phyloP scores from a whole-genome alignment of 1,284 basidiomycete species.

The Coniophora puteana region DNA sequence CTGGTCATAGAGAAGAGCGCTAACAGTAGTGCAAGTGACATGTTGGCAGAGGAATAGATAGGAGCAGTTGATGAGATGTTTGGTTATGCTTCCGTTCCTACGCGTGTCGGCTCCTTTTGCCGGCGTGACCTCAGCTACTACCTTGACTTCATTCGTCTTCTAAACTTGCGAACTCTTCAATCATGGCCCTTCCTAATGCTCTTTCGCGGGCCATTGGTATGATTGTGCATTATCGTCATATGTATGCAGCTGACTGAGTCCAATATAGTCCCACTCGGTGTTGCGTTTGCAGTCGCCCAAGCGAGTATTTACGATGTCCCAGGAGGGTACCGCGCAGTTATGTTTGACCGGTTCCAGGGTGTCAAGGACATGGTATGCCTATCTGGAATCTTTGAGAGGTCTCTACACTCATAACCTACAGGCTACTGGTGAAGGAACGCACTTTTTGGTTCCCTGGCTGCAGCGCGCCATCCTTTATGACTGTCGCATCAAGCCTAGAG shows the following conservation, averaged over 20 bases:
- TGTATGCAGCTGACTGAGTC: conserved; percentile 7
- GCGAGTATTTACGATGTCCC: conserved; percentile 91
- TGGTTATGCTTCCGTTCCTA: neutral
- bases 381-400: neutral
- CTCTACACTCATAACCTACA: conserved; percentile 33
- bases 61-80: neutral
- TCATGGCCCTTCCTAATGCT: no score
- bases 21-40: neutral
- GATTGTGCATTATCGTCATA: neutral
- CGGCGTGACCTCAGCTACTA: conserved; percentile 9
- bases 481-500: conserved; percentile 94
- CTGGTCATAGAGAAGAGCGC: conserved; percentile 14
- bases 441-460: conserved; percentile 94
- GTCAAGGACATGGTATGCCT: conserved; percentile 71
- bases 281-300: conserved; percentile 65
- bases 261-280: conserved; percentile 66
- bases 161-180: conserved; percentile 41
- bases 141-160: conserved; percentile 38
- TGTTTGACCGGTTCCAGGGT: conserved; percentile 98
- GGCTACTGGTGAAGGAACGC: conserved; percentile 94
- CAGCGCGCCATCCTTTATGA: conserved; percentile 97
- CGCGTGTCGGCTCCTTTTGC: neutral
- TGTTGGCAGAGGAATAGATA: neutral
- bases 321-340: conserved; percentile 92
- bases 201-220: neutral